Evolutionary conservation across 2,329 filamentous ascomycete species (phyloP).

Genomic region (Diaporthe velutina): DNA sequence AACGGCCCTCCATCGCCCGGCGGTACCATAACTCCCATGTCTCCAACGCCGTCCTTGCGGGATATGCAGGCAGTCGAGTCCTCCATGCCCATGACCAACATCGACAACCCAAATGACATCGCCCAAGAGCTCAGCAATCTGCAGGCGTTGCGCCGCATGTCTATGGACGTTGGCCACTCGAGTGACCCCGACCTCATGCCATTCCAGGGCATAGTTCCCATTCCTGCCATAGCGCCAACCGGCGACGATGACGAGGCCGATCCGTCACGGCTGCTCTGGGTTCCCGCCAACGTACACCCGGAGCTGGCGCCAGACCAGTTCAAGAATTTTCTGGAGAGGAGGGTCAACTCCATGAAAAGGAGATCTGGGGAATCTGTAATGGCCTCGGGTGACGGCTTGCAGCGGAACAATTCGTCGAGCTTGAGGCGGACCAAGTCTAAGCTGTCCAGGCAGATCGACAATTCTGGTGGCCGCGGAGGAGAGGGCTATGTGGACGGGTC

Average conservation of each 20-base stretch:
- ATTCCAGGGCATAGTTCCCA: conserved; percentile 75
- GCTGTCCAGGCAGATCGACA: conserved; percentile 92
- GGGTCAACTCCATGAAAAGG: conserved; percentile 89
- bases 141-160: conserved; percentile 90
- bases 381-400: conserved; percentile 59
- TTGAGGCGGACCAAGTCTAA: conserved; percentile 93
- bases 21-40: conserved; percentile 58
- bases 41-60: conserved; percentile 66
- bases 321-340: conserved; percentile 94
- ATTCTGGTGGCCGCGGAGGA: conserved; percentile 67
- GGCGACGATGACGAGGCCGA: conserved; percentile 87
- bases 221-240: conserved; percentile 79
- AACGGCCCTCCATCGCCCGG: conserved; percentile 47
- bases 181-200: conserved; percentile 82
- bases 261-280: conserved; percentile 91
- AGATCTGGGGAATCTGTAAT: conserved; percentile 81
- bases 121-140: conserved; percentile 93
- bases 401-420: conserved; percentile 54
- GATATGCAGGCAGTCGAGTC: conserved; percentile 71
- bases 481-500: conserved; percentile 86
- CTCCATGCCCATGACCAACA: conserved; percentile 88
- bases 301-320: conserved; percentile 96
- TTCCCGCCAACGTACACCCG: conserved; percentile 92
- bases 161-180: conserved; percentile 88
- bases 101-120: conserved; percentile 89